Evolutionary conservation across 345 rosid species (phyloP), one percentile per base, ranked within the genome.

Genomic region (Arabidopsis arenosa): DNA sequence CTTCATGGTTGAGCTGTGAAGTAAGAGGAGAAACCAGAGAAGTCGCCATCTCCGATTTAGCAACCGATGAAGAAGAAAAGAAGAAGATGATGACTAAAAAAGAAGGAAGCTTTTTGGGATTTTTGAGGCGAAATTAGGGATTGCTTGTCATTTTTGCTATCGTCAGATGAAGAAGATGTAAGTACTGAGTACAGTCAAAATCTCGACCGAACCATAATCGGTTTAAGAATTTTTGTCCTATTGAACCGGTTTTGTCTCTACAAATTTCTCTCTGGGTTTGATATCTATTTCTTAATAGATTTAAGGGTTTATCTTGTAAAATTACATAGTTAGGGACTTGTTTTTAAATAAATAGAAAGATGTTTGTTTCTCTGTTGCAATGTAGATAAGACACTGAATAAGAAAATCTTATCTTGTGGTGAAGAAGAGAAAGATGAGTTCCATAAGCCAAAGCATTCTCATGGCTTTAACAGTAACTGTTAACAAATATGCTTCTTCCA

Each of bases 381-480:
- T 47, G 75, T 18, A 60, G 65, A 77, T 77, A 77, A 71, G 80
- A 68, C 55, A 4, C 45, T 53, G 8, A 5, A 10, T 1, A 3
- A 30, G 5, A 9, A 18, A 21, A 49, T 58, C 76, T 77, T 57
- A 77, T 77, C 61, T 63, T 77, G 17, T 70, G 55, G 80, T 57
- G 70, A 68, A 14, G 69, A 57, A 65, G 64, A 70, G 26, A 26
- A 65, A 61, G 47, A 63, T 63, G 84, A 75, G 78, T 76, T 68
- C 95, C 41, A 76, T 93, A 23, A 83, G 84, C 18, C 97, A 93
- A 83, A 91, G 89, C 75, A 80, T 93, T 32, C 80, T 91, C 73
- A 91, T 93, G 98, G 98, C 97, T 28, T 64, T 93, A 56, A 91
- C 98, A n/a, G 97, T 84, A 14, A 91, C 96, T 7, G 89, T 90